Evolutionary conservation across 768 basidiomycete genomes (phyloP).

Genomic region (Boletus sp.): DNA sequence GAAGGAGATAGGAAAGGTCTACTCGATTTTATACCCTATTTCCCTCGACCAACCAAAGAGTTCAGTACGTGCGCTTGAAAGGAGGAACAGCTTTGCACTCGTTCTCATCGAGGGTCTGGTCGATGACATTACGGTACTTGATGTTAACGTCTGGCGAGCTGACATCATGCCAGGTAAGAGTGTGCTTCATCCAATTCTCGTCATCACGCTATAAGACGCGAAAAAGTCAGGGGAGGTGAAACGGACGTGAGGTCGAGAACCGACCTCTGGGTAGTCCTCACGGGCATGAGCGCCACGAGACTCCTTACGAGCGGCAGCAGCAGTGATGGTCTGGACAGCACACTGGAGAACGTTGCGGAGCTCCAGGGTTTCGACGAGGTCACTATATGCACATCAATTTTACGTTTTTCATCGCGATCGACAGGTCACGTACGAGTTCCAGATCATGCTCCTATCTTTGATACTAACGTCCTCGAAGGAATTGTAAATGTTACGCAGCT

Average conservation of each 20-base stretch:
- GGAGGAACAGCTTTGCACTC: constrained; percentile 98
- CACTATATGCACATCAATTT: constrained; percentile 44
- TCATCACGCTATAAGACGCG: constrained; percentile 74
- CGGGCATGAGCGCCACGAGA: constrained; percentile 98
- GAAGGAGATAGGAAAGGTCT: constrained; percentile 1
- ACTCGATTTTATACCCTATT: constrained; percentile 4
- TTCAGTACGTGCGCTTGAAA: constrained; percentile 92
- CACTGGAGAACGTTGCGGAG: constrained; percentile 94
- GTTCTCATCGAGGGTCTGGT: constrained; percentile 84
- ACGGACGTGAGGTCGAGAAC: constrained; percentile 17
- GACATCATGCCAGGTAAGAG: constrained; percentile 84
- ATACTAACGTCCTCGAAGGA: constrained; percentile 89
- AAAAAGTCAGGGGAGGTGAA: not conserved
- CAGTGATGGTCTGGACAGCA: constrained; percentile 92
- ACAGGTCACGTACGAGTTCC: constrained; percentile 82
- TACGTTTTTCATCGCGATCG: not conserved
- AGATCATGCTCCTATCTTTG: constrained; percentile 99
- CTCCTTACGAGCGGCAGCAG: constrained; percentile 92
- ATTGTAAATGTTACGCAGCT: constrained; percentile 82
- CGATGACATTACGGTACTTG: constrained; percentile 85
- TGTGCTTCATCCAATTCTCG: constrained; percentile 91
- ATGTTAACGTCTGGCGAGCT: constrained; percentile 80
- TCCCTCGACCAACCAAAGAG: not conserved
- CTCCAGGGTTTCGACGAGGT: constrained; percentile 95
- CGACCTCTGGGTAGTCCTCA: constrained; percentile 93